phyloP scores from a whole-genome alignment of 1,139 yeast genomes.

The Geotrichum reessii region DNA sequence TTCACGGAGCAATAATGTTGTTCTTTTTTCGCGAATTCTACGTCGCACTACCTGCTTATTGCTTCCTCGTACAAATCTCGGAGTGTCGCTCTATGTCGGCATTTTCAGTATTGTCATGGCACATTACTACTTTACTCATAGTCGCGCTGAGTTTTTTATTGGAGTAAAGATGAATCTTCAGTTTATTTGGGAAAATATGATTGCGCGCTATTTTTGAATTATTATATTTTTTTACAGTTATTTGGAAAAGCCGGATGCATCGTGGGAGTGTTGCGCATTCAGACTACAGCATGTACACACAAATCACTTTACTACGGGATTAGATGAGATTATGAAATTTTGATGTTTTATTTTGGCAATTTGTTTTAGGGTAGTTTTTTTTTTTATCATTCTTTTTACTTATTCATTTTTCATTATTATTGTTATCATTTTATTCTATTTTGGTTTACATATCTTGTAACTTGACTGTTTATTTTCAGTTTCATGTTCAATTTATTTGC shows the following conservation, averaged over 20 bases:
- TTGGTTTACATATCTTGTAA: too few species aligned
- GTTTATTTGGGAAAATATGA: constrained; percentile 13
- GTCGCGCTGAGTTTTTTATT: neutral
- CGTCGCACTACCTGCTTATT: neutral
- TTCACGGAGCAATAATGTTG: constrained; percentile 7
- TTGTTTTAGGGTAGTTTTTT: neutral
- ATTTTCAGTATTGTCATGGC: constrained; percentile 20
- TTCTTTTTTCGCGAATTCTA: constrained; percentile 7
- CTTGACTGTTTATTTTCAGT: too few species aligned
- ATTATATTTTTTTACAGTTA: neutral
- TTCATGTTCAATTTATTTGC: too few species aligned
- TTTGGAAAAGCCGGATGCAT: neutral
- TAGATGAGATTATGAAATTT: neutral
- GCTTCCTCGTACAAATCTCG: constrained; percentile 14
- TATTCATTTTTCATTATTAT: neutral
- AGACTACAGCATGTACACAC: neutral
- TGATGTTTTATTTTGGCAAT: neutral
- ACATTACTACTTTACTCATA: constrained; percentile 1
- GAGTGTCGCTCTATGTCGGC: constrained; percentile 22
- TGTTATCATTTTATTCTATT: too few species aligned
- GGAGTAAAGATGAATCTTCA: constrained; percentile 1
- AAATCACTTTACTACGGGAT: neutral
- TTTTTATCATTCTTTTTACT: too few species aligned
- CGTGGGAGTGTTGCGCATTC: neutral
- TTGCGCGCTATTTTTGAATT: constrained; percentile 11